Evolutionary conservation across 1,139 yeast species (phyloP).

Genomic region (Geotrichum fermentans): DNA sequence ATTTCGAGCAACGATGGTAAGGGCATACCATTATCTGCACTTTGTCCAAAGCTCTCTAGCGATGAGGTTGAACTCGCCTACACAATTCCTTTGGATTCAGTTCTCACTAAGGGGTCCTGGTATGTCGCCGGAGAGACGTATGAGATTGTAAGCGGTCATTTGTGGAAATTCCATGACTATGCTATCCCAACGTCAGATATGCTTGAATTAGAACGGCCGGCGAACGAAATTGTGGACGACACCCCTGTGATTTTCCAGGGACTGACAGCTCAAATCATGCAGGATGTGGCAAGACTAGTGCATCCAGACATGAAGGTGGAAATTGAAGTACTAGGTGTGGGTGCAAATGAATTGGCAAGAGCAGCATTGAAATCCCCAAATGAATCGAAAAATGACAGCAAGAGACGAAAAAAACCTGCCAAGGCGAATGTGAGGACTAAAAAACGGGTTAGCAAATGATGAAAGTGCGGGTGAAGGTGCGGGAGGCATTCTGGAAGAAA

Average conservation of each 20-base stretch:
- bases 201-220: neutral
- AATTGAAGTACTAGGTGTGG: conserved; percentile 1
- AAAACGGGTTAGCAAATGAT: too few relatives aligned
- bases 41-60: conserved; percentile 25
- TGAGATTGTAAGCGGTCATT: conserved; percentile 3
- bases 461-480: too few relatives aligned
- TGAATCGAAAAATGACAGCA: too few relatives aligned
- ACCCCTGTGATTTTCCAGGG: conserved; percentile 24
- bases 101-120: conserved; percentile 18
- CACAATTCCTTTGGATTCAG: conserved; percentile 24
- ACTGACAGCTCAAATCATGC: conserved; percentile 33
- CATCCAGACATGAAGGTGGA: conserved; percentile 8
- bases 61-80: conserved; percentile 31
- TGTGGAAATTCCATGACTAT: conserved; percentile 20
- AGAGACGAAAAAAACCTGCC: too few relatives aligned
- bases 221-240: neutral
- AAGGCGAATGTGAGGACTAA: too few relatives aligned
- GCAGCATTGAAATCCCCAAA: too few relatives aligned
- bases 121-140: conserved; percentile 8
- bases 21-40: conserved; percentile 3
- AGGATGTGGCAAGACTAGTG: conserved; percentile 24
- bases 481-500: too few relatives aligned
- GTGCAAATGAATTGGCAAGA: conserved; percentile 8
- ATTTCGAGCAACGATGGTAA: conserved; percentile 35
- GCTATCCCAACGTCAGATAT: neutral